Evolutionary conservation across 139 green algal species (phyloP).

Genomic region (Ettlia oleoabundans): DNA sequence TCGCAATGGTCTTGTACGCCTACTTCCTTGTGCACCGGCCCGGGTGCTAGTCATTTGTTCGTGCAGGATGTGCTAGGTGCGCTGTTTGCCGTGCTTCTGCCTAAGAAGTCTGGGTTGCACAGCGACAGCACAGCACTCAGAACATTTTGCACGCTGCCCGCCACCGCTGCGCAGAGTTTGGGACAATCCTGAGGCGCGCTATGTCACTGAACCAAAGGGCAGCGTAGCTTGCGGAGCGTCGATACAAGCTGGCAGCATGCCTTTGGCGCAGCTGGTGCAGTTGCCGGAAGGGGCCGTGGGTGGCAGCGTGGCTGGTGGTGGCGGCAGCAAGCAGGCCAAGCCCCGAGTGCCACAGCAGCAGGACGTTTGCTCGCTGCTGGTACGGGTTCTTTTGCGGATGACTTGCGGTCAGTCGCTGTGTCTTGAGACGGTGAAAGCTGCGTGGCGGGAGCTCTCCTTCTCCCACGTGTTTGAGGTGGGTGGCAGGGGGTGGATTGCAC

Average conservation of each 20-base stretch:
- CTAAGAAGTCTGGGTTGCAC: too few relatives aligned
- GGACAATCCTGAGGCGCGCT: too few relatives aligned
- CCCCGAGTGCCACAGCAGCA: slow-evolving; percentile 17
- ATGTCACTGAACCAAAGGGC: too few relatives aligned
- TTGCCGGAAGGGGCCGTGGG: not conserved
- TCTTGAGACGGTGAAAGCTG: slow-evolving; percentile 34
- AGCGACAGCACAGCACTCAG: too few relatives aligned
- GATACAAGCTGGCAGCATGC: not conserved
- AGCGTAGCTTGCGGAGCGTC: too few relatives aligned
- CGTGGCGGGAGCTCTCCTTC: slow-evolving; percentile 36
- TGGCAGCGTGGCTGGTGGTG: not conserved
- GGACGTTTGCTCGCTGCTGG: slow-evolving; percentile 27
- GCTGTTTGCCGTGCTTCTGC: too few relatives aligned
- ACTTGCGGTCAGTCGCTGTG: not conserved
- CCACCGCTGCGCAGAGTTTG: too few relatives aligned
- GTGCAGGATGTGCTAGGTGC: too few relatives aligned
- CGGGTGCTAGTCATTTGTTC: too few relatives aligned
- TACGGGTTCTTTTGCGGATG: slow-evolving; percentile 26
- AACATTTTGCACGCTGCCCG: too few relatives aligned
- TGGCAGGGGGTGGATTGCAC: not conserved
- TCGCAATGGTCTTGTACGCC: too few relatives aligned
- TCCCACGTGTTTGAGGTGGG: slow-evolving; percentile 39
- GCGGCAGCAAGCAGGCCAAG: not conserved
- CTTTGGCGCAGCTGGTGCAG: not conserved
- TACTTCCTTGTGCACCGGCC: too few relatives aligned